Evolutionary conservation across 495 filamentous ascomycete species (phyloP).

Genomic region (Neurospora sp.): DNA sequence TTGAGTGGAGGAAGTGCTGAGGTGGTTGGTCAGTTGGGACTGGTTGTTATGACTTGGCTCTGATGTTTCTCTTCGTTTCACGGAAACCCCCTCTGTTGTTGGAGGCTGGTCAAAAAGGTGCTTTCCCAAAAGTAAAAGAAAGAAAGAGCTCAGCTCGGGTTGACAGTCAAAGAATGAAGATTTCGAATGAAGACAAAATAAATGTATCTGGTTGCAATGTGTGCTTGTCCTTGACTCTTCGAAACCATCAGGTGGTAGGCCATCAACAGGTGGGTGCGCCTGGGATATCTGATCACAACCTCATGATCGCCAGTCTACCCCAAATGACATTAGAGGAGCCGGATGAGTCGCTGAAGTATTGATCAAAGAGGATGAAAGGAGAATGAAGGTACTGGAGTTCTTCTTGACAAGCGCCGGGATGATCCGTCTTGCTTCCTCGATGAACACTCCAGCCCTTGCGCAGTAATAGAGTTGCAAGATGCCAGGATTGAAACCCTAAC

Average conservation of each 20-base stretch:
- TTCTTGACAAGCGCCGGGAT: background rate
- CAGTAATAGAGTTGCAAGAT: background rate
- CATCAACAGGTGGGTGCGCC: background rate
- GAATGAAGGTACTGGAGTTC: background rate
- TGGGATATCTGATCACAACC: background rate
- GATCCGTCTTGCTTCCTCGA: background rate
- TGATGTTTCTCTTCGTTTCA: background rate
- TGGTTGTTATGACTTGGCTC: background rate
- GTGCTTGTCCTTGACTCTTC: background rate
- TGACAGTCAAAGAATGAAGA: background rate
- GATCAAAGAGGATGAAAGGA: background rate
- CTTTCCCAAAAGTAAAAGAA: background rate
- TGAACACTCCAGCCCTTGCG: background rate
- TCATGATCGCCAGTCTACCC: background rate
- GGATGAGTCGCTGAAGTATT: background rate
- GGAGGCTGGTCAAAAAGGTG: background rate
- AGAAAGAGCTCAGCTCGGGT: background rate
- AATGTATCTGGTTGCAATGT: background rate
- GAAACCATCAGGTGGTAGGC: background rate
- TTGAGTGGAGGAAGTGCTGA: slow-evolving; percentile 35
- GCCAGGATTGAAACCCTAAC: background rate
- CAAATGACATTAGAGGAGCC: background rate
- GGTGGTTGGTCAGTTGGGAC: background rate
- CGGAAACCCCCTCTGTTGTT: background rate
- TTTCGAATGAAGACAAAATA: background rate